Evolutionary conservation across 441 rosid genomes (phyloP).

Genomic region (Croton setiger): DNA sequence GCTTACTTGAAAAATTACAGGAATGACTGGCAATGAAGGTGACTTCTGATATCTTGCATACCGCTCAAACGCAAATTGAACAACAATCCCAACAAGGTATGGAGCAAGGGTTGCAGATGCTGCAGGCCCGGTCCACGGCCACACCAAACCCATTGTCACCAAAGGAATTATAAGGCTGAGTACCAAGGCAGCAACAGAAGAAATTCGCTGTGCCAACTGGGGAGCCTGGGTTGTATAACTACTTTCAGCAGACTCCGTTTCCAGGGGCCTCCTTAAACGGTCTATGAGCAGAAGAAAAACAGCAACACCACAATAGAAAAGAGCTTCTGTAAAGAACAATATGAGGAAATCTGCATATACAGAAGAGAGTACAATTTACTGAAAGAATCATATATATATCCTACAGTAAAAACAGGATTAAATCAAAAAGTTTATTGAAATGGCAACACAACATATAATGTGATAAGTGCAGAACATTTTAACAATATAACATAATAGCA

Average conservation of each 20-base stretch:
- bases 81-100: conserved; percentile 84
- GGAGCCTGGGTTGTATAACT: conserved; percentile 27
- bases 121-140: conserved; percentile 99
- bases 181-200: conserved; percentile 77
- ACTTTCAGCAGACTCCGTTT: conserved; percentile 23
- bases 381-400: conserved; percentile 8
- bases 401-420: conserved; percentile 8
- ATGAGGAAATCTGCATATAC: conserved; percentile 85
- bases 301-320: conserved; percentile 85
- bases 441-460: neutral
- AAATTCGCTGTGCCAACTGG: conserved; percentile 67
- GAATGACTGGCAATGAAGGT: conserved; percentile 77
- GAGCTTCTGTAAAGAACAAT: conserved; percentile 95
- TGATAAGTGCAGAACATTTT: neutral
- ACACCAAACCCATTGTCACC: conserved; percentile 98
- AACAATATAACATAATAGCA: conserved; percentile 4
- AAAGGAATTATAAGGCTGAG: conserved; percentile 89
- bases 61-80: conserved; percentile 94
- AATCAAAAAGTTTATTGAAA: neutral
- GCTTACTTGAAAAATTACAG: conserved; percentile 85
- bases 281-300: conserved; percentile 68
- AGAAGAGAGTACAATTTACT: conserved; percentile 19
- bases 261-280: conserved; percentile 48
- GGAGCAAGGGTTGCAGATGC: conserved; percentile 99
- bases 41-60: conserved; percentile 68